Conservation (phyloP, 345 rosid genomes). For the Lepidium didymum region DNA sequence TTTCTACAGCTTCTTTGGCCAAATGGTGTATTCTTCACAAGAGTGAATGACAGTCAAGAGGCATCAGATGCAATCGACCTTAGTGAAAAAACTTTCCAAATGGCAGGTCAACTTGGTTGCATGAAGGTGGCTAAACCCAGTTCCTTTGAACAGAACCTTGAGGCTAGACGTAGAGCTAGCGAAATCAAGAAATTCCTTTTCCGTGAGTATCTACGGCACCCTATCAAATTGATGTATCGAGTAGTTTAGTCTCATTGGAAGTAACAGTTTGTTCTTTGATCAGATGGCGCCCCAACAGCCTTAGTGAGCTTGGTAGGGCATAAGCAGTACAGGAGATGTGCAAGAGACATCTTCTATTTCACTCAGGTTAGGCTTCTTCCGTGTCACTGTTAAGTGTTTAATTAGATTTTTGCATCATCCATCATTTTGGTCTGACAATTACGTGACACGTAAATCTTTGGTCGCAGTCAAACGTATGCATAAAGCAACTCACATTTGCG, state of each 20-base stretch:
- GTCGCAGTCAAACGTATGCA: constrained; percentile 82
- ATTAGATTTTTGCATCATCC: neutral
- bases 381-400: neutral
- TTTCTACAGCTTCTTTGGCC: constrained; percentile 82
- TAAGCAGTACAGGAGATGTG: constrained; percentile 89
- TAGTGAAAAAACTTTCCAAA: constrained; percentile 33
- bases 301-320: constrained; percentile 86
- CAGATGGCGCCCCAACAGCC: constrained; percentile 89
- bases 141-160: constrained; percentile 76
- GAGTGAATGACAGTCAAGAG: constrained; percentile 30
- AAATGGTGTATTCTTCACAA: constrained; percentile 71
- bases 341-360: constrained; percentile 87
- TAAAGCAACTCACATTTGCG: constrained; percentile 82
- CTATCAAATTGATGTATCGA: neutral
- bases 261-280: constrained; percentile 17
- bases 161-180: constrained; percentile 85
- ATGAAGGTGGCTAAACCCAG: constrained; percentile 43
- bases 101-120: constrained; percentile 45
- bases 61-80: constrained; percentile 29
- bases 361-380: constrained; percentile 58
- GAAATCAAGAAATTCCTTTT: constrained; percentile 76
- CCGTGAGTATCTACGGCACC: constrained; percentile 42
- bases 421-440: neutral
- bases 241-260: neutral
- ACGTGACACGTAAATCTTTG: neutral